These are phyloP conservation scores for Arthrobotrys sinensis DNA, from an alignment of 2,329 filamentous ascomycete species.

Conservation along the genomic window DNA sequence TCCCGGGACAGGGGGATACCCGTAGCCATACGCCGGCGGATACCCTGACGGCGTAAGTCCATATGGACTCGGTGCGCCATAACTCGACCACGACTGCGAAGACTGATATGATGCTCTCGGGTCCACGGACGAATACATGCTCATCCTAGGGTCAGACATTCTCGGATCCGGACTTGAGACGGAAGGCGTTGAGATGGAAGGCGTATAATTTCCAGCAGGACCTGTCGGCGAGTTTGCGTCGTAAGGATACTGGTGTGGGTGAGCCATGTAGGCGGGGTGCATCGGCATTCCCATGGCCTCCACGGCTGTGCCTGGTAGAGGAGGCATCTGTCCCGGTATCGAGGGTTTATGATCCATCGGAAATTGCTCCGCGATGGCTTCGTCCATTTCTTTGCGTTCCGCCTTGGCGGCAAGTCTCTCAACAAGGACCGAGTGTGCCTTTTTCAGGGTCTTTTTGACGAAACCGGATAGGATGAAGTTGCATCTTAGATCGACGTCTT, in stretches of 20 bases:
- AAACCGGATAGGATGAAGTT: slow-evolving; percentile 82
- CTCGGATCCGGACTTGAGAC: slow-evolving; percentile 33
- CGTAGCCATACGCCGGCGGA: slow-evolving; percentile 33
- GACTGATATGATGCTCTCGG: slow-evolving; percentile 52
- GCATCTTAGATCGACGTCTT: slow-evolving; percentile 87
- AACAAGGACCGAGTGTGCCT: slow-evolving; percentile 80
- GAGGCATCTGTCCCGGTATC: not conserved
- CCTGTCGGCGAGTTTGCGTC: slow-evolving; percentile 4
- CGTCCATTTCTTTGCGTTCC: slow-evolving; percentile 66
- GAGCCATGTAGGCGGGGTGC: slow-evolving; percentile 28
- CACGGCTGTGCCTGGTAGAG: not conserved
- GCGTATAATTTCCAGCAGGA: slow-evolving; percentile 13
- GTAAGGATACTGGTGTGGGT: slow-evolving; percentile 30
- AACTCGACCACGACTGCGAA: slow-evolving; percentile 30
- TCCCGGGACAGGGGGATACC: not conserved
- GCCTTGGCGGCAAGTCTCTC: slow-evolving; percentile 74
- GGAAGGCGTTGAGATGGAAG: slow-evolving; percentile 4
- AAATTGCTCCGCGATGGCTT: slow-evolving; percentile 43
- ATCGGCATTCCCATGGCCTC: slow-evolving; percentile 13
- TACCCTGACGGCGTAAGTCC: slow-evolving; percentile 27
- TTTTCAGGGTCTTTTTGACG: slow-evolving; percentile 85
- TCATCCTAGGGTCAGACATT: slow-evolving; percentile 38
- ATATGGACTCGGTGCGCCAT: slow-evolving; percentile 20
- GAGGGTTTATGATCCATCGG: not conserved
- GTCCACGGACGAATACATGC: slow-evolving; percentile 18